Evolutionary conservation across 345 rosid genomes (phyloP).

Genomic region (Murraya koenigii): DNA sequence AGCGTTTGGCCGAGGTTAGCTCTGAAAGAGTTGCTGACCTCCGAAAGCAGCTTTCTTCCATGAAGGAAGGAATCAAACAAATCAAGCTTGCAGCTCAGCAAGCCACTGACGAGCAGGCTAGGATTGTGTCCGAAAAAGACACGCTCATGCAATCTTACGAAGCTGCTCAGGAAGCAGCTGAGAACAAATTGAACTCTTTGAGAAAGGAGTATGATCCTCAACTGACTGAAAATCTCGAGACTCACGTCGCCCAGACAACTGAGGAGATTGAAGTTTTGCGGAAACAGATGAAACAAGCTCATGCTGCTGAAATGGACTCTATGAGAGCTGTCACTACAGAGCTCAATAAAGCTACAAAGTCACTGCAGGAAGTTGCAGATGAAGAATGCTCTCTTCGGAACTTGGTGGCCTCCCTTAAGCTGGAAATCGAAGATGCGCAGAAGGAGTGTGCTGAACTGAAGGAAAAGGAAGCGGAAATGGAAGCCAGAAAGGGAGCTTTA

Average conservation of each 20-base stretch:
- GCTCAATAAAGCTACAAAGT: conserved; percentile 65
- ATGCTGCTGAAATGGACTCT: conserved; percentile 50
- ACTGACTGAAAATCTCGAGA: conserved; percentile 44
- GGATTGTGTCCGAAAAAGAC: conserved; percentile 46
- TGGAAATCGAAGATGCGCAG: conserved; percentile 56
- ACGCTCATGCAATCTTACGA: conserved; percentile 34
- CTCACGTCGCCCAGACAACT: conserved; percentile 47
- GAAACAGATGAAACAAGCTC: conserved; percentile 61
- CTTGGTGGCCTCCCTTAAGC: conserved; percentile 37
- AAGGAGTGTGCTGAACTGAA: conserved; percentile 33
- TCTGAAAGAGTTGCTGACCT: conserved; percentile 47
- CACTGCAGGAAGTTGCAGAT: conserved; percentile 55
- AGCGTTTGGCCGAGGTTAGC: conserved; percentile 38
- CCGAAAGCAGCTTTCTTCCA: conserved; percentile 50
- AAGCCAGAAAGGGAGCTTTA: conserved; percentile 7
- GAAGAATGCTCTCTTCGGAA: conserved; percentile 59
- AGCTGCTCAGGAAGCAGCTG: conserved; percentile 45
- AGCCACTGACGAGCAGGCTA: conserved; percentile 41
- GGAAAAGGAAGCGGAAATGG: conserved; percentile 32
- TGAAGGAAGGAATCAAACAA: conserved; percentile 58
- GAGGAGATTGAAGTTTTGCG: conserved; percentile 59
- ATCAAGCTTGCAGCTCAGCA: conserved; percentile 48
- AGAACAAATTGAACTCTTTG: conserved; percentile 36
- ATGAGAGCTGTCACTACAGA: conserved; percentile 55
- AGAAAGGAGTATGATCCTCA: conserved; percentile 55